A percentile compares a stretch with the other conserved stretches of the same genome.
Conservation (phyloP, 2,329 filamentous ascomycete species). For the Aspergillus aculeatus region DNA sequence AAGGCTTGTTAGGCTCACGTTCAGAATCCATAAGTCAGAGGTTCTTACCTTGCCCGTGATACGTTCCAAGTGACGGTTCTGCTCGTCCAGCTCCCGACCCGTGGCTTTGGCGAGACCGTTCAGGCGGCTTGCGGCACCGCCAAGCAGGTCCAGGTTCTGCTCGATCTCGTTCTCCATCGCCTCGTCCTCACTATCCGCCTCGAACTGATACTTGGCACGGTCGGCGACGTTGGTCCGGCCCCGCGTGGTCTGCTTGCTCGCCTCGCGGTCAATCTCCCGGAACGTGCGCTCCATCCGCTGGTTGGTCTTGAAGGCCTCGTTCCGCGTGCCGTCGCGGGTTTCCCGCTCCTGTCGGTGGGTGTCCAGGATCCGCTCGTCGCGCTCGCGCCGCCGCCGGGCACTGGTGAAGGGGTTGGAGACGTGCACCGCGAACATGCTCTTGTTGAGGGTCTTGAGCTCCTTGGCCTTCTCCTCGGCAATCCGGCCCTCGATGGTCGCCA, state of each 20-base stretch:
- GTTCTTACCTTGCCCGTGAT: slow-evolving; percentile 71
- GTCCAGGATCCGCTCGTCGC: slow-evolving; percentile 68
- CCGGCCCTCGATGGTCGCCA: slow-evolving; percentile 72
- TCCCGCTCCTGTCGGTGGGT: slow-evolving; percentile 60
- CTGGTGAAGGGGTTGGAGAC: slow-evolving; percentile 76
- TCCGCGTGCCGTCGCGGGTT: slow-evolving; percentile 55
- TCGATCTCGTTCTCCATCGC: slow-evolving; percentile 72
- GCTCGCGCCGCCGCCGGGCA: slow-evolving; percentile 60
- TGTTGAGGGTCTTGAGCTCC: slow-evolving; percentile 81
- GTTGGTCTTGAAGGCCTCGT: slow-evolving; percentile 51
- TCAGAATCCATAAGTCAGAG: neutral
- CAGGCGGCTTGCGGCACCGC: slow-evolving; percentile 64
- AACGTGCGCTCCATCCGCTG: slow-evolving; percentile 65
- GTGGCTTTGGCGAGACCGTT: slow-evolving; percentile 73
- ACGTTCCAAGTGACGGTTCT: slow-evolving; percentile 74
- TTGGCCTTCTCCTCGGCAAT: slow-evolving; percentile 75
- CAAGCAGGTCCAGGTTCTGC: slow-evolving; percentile 60
- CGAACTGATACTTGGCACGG: slow-evolving; percentile 72
- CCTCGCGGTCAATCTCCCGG: slow-evolving; percentile 61
- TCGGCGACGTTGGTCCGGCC: slow-evolving; percentile 58
- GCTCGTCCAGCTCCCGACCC: slow-evolving; percentile 69
- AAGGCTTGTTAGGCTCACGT: slow-evolving; percentile 22
- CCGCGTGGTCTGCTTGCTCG: slow-evolving; percentile 48
- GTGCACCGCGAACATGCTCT: slow-evolving; percentile 86
- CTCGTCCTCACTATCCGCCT: slow-evolving; percentile 70